Base-by-base conservation (phyloP, 2,329 filamentous ascomycete species). In the Colletotrichum lentis region DNA sequence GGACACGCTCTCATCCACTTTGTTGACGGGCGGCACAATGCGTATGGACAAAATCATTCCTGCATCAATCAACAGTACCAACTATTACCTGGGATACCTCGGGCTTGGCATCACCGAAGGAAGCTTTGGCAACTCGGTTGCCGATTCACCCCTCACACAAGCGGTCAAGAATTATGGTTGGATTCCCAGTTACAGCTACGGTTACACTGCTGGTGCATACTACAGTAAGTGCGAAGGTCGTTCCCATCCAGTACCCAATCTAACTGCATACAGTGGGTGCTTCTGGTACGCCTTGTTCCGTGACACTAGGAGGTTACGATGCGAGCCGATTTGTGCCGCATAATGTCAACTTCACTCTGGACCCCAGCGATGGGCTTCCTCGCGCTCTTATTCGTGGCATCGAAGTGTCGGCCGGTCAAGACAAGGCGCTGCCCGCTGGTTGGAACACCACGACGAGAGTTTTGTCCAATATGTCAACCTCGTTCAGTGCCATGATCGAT, bases 291-390 rank as follows among this genome's bases (percentile, higher is more conserved):
- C 83, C 85, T 11, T 82, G 83, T 44, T 89, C 88, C 37, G 77
- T 93, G 53, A 91, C 88, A 0, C 79, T 94, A 11, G 91, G 91
- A 24, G 91, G 91, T 35, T 92, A 90, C 74, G 91, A 93, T 74
- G 76, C 82, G 14, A 84, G 85, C 50, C 85, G 89, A 50, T 88
- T 91, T 67, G 80, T 86, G 39, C 78, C 83, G 1, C 91, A 93
- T 74, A 80, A 88, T 62, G 81, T 83, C 14, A 81, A 81, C 1
- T 93, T 93, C 75, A 83, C 79, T 54, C 76, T 89, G n/a, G 80
- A 83, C 44, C 79, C 87, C 50, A 80, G 82, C 18, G 81, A 84
- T 53, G 84, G 88, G 73, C 82, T 87, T 57, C 86, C 88, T 41
- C 81, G 85, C 56, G 84, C 89, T 69, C 78, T 89, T 20, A 82